Conservation (phyloP, 2,329 filamentous ascomycete genomes). For the Balansia obtecta region DNA sequence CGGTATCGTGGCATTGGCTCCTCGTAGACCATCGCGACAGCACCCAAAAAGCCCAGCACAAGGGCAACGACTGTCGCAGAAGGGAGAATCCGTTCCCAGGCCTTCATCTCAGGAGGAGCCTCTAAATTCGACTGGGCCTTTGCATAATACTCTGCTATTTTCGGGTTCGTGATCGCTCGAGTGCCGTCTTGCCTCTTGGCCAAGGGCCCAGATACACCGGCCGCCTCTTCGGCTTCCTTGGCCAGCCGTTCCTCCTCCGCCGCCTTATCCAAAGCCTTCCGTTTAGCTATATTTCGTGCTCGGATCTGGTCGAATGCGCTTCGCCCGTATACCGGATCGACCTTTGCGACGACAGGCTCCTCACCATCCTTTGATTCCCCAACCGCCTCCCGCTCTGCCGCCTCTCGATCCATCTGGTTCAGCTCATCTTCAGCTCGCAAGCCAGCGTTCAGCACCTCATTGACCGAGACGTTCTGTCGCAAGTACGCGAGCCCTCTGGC, state of each 20-base stretch:
- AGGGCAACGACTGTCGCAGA: slow-evolving; percentile 35
- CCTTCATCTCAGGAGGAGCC: slow-evolving; percentile 36
- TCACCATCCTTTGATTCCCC: slow-evolving; percentile 12
- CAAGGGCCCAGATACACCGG: slow-evolving; percentile 25
- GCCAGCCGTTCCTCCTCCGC: slow-evolving; percentile 28
- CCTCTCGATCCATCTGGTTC: slow-evolving; percentile 33
- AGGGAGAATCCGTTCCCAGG: slow-evolving; percentile 42
- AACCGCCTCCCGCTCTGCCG: slow-evolving; percentile 12
- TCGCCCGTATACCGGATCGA: slow-evolving; percentile 43
- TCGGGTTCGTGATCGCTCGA: slow-evolving; percentile 26
- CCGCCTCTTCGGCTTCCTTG: slow-evolving; percentile 28
- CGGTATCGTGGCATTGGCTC: slow-evolving; percentile 39
- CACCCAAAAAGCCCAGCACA: slow-evolving; percentile 29
- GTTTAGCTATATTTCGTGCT: slow-evolving; percentile 36
- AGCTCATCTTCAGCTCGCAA: slow-evolving; percentile 52
- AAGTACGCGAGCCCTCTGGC: slow-evolving; percentile 41
- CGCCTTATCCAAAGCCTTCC: slow-evolving; percentile 32
- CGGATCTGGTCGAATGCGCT: slow-evolving; percentile 46
- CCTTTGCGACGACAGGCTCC: slow-evolving; percentile 14
- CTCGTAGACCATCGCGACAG: slow-evolving; percentile 37
- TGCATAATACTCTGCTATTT: slow-evolving; percentile 26
- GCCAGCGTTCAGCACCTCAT: slow-evolving; percentile 49
- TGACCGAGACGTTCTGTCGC: slow-evolving; percentile 39
- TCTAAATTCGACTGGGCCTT: slow-evolving; percentile 37
- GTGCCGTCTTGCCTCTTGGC: slow-evolving; percentile 26